Base-by-base conservation (phyloP, 257 asterid genomes). In the Solanum sejunctum region DNA sequence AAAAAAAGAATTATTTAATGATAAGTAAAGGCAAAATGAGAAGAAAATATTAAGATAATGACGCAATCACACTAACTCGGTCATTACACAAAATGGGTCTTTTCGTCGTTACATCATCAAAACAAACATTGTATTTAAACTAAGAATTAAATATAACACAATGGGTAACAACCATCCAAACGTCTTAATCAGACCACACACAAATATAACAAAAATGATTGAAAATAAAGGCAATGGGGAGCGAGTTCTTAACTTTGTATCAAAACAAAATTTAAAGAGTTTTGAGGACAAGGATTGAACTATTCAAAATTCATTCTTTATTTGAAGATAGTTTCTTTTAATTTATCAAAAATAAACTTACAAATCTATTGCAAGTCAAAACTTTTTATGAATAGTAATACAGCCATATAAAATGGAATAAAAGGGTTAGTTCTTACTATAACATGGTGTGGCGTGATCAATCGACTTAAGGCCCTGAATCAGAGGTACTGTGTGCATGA, bases 401-500 rank as follows among this genome's bases (percentile, higher is more conserved):
- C 18, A 67, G 61, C 28, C 21, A 49, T 5, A 77, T 10, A 51
- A 77, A 77, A 77, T 26, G 49, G 64, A 77, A 17, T 16, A 77
- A 32, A 51, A 21, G 13, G 63, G 20, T 52, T 26, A 77, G 18
- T 26, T 64, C 97, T 87, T 88, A 95, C 97, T 78, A 39, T 90
- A 63, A 80, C 93, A 91, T 51, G 85, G 82, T 72, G 13, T 13
- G 10, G 73, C 71, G n/a, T 91, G 90, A 45, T 71, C 80, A 84
- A 83, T 84, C 2, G 85, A 87, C 64, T 88, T 73, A 82, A 96
- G 66, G 51, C 95, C 93, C 23, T 87, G 88, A 85, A 96, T 92
- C 77, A 96, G 91, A 5, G 97, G 95, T n/a, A 95, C 97, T 0
- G 97, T 91, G 87, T 96, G 95, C 69, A 92, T 88, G 87, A 95